A percentile compares a stretch with the other conserved stretches of the same genome.
phyloP scores from a whole-genome alignment of 2,329 filamentous ascomycete genomes.

The Thermomyces lanuginosus region DNA sequence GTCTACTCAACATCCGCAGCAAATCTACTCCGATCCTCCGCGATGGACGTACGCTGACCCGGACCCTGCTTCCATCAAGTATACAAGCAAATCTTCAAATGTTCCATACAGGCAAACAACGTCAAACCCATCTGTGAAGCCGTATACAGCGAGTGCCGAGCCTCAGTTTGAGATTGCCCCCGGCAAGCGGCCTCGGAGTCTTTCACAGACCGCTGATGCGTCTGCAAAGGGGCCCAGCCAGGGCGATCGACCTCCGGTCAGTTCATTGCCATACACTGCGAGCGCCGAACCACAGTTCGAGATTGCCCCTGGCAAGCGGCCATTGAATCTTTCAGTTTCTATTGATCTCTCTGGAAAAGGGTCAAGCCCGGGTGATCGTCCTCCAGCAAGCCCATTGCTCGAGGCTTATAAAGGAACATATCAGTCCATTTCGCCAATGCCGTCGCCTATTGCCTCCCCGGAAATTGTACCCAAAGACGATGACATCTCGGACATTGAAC shows the following conservation, averaged over 20 bases:
- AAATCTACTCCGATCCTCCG: slow-evolving; percentile 17
- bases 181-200: slow-evolving; percentile 15
- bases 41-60: slow-evolving; percentile 25
- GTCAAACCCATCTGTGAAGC: slow-evolving; percentile 7
- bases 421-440: slow-evolving; percentile 88
- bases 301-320: slow-evolving; percentile 16
- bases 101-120: slow-evolving; percentile 4
- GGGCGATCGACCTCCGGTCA: slow-evolving; percentile 46
- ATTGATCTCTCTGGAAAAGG: slow-evolving; percentile 22
- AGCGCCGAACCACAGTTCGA: slow-evolving; percentile 17
- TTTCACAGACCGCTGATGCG: slow-evolving; percentile 25
- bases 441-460: slow-evolving; percentile 44
- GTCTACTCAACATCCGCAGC: slow-evolving; percentile 3
- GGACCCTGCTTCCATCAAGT: slow-evolving; percentile 24
- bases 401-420: slow-evolving; percentile 91
- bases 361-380: slow-evolving; percentile 23
- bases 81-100: slow-evolving; percentile 14
- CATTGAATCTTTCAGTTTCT: slow-evolving; percentile 22
- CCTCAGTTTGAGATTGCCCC: slow-evolving; percentile 21
- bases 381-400: slow-evolving; percentile 68
- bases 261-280: slow-evolving; percentile 46
- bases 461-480: slow-evolving; percentile 39
- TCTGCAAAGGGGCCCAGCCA: slow-evolving; percentile 13
- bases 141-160: slow-evolving; percentile 12
- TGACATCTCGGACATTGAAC: slow-evolving; percentile 37